phyloP scores from a whole-genome alignment of 2,329 filamentous ascomycete genomes.

The Alternaria burnsii region DNA sequence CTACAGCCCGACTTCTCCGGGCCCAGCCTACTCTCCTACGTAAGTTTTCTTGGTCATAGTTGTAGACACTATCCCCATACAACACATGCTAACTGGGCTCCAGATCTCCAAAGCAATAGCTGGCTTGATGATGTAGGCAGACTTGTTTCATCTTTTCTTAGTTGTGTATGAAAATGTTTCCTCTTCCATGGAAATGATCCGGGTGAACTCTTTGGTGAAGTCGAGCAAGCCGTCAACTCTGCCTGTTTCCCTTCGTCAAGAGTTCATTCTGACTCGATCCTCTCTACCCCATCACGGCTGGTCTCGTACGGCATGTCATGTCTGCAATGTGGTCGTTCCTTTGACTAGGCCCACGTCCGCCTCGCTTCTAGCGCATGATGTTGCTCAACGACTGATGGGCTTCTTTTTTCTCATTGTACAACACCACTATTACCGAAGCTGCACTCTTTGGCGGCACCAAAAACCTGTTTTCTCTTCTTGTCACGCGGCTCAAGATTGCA shows the following conservation, averaged over 20 bases:
- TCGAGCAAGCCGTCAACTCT: conserved; percentile 5
- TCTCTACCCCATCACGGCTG: conserved; percentile 18
- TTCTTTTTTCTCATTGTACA: conserved; percentile 24
- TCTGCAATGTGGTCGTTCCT: conserved; percentile 39
- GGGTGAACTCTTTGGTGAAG: conserved; percentile 36
- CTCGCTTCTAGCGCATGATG: not conserved
- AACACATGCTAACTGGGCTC: conserved; percentile 28
- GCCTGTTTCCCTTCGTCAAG: conserved; percentile 24
- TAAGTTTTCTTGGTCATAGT: conserved; percentile 49
- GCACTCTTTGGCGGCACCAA: conserved; percentile 18
- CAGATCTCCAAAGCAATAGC: conserved; percentile 49
- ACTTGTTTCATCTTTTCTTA: conserved; percentile 7
- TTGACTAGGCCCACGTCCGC: conserved; percentile 50
- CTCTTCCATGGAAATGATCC: conserved; percentile 23
- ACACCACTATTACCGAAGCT: conserved; percentile 19
- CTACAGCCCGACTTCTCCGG: conserved; percentile 53
- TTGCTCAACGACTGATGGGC: conserved; percentile 11
- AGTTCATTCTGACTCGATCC: conserved; percentile 19
- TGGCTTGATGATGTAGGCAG: conserved; percentile 7
- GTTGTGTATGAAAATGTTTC: conserved; percentile 47
- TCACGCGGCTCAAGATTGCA: conserved; percentile 4
- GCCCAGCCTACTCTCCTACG: conserved; percentile 55
- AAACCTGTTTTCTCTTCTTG: conserved; percentile 12
- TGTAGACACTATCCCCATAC: conserved; percentile 20
- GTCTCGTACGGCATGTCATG: conserved; percentile 24